phyloP scores from a whole-genome alignment of 768 basidiomycete species.

The Lentinula detonsa region DNA sequence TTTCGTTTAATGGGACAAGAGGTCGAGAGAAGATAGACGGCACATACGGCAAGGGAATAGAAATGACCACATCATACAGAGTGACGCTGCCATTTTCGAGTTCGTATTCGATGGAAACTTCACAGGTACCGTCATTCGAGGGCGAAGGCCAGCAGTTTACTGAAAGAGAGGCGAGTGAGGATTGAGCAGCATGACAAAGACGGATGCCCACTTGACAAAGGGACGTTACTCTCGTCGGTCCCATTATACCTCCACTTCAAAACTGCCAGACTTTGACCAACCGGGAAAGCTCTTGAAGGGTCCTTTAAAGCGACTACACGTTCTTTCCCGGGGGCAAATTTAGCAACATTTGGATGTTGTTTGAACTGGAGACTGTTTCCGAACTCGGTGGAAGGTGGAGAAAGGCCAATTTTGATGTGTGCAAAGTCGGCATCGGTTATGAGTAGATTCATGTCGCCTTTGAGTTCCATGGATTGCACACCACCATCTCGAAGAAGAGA shows the following conservation, averaged over 20 bases:
- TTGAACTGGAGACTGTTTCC: constrained; percentile 83
- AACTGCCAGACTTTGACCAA: constrained; percentile 80
- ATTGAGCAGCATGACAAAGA: not conserved
- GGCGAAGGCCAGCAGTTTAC: constrained; percentile 98
- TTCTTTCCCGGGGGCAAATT: constrained; percentile 63
- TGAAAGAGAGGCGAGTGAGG: constrained; percentile 22
- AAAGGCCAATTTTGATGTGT: constrained; percentile 64
- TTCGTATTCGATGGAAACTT: constrained; percentile 96
- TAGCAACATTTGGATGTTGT: constrained; percentile 92
- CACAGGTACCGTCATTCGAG: constrained; percentile 85
- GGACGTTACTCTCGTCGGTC: constrained; percentile 88
- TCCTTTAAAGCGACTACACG: constrained; percentile 82
- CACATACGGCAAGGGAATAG: constrained; percentile 89
- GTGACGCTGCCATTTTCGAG: constrained; percentile 80
- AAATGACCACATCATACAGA: constrained; percentile 80
- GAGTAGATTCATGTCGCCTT: constrained; percentile 90
- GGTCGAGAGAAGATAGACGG: not conserved
- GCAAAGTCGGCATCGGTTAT: constrained; percentile 73
- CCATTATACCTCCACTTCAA: constrained; percentile 90
- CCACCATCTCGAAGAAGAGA: constrained; percentile 89
- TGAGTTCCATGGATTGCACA: constrained; percentile 82
- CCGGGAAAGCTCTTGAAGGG: constrained; percentile 74
- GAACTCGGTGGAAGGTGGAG: constrained; percentile 48
- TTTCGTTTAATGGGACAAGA: not conserved
- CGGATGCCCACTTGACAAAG: constrained; percentile 74